Conservation (phyloP, 2,329 filamentous ascomycete species). For the Xylariaceae sp. region DNA sequence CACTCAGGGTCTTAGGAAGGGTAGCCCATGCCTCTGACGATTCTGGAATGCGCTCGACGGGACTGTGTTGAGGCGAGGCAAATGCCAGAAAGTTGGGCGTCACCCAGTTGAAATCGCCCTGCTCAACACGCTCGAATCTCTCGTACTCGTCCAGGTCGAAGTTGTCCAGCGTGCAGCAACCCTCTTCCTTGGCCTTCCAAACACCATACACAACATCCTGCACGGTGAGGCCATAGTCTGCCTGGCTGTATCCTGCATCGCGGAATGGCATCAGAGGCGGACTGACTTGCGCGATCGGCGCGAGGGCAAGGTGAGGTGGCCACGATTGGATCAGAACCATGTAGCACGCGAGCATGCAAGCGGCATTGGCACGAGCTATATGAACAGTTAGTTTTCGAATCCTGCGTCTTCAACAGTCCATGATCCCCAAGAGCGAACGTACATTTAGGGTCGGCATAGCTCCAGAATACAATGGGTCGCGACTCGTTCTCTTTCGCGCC, state of each 20-base stretch:
- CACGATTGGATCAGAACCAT: slow-evolving; percentile 98
- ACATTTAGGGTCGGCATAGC: slow-evolving; percentile 85
- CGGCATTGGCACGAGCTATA: slow-evolving; percentile 83
- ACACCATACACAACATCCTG: slow-evolving; percentile 98
- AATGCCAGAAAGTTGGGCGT: slow-evolving; percentile 94
- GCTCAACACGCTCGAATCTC: slow-evolving; percentile 88
- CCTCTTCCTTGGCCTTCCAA: slow-evolving; percentile 97
- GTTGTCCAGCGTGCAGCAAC: slow-evolving; percentile 82
- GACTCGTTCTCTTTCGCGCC: slow-evolving; percentile 87
- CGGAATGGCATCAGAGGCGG: slow-evolving; percentile 98
- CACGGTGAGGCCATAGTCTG: slow-evolving; percentile 90
- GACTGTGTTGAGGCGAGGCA: slow-evolving; percentile 83
- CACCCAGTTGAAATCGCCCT: slow-evolving; percentile 99
- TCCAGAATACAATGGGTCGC: slow-evolving; percentile 92
- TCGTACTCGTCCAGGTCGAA: slow-evolving; percentile 98
- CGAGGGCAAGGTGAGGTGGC: slow-evolving; percentile 91
- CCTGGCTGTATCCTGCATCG: slow-evolving; percentile 96
- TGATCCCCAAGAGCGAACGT: slow-evolving; percentile 36
- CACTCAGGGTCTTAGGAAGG: slow-evolving; percentile 70
- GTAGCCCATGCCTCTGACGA: slow-evolving; percentile 68
- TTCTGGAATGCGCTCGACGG: slow-evolving; percentile 65
- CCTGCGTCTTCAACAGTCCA: background rate
- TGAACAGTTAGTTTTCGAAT: slow-evolving; percentile 21
- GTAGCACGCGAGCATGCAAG: slow-evolving; percentile 92
- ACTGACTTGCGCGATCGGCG: slow-evolving; percentile 93